A percentile compares a stretch with the other conserved stretches of the same genome.
phyloP scores from a whole-genome alignment of 192 early-diverging fungal species.

The Geosiphon pyriformis region DNA sequence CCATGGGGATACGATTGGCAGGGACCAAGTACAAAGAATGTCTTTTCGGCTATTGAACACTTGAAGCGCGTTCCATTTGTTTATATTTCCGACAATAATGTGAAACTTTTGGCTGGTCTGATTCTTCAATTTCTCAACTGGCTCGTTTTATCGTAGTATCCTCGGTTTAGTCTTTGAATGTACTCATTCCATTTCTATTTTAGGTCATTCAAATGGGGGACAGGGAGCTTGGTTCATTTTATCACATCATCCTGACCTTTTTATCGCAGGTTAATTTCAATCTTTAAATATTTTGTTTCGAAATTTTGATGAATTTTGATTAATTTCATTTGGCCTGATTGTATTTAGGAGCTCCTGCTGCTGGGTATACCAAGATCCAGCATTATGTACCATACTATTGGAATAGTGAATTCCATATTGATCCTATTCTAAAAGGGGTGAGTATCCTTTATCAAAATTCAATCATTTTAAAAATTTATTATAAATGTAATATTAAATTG shows the following conservation, averaged over 20 bases:
- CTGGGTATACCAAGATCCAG: constrained; percentile 71
- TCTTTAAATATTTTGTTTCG: neutral
- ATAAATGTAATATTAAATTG: neutral
- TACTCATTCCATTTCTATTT: neutral
- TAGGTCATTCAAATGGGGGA: constrained; percentile 74
- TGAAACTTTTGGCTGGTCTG: neutral
- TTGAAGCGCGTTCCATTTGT: neutral
- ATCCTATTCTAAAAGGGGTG: constrained; percentile 59
- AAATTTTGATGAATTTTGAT: constrained; percentile 2
- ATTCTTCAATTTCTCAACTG: neutral
- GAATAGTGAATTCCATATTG: constrained; percentile 55
- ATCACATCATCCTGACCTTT: constrained; percentile 66
- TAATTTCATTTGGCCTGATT: too few species aligned
- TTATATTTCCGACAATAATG: neutral
- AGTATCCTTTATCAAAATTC: constrained; percentile 15
- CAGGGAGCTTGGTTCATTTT: constrained; percentile 73
- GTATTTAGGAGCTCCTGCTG: constrained; percentile 53
- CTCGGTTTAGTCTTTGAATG: neutral
- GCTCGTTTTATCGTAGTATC: neutral
- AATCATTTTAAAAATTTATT: neutral
- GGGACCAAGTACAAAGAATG: constrained; percentile 60
- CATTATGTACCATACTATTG: constrained; percentile 68
- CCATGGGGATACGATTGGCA: constrained; percentile 82
- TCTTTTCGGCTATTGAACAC: constrained; percentile 45
- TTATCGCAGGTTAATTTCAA: constrained; percentile 48